These are phyloP conservation scores for Triticum dicoccoides DNA, from an alignment of 176 grass and related monocot genomes.

Conservation along the genomic window DNA sequence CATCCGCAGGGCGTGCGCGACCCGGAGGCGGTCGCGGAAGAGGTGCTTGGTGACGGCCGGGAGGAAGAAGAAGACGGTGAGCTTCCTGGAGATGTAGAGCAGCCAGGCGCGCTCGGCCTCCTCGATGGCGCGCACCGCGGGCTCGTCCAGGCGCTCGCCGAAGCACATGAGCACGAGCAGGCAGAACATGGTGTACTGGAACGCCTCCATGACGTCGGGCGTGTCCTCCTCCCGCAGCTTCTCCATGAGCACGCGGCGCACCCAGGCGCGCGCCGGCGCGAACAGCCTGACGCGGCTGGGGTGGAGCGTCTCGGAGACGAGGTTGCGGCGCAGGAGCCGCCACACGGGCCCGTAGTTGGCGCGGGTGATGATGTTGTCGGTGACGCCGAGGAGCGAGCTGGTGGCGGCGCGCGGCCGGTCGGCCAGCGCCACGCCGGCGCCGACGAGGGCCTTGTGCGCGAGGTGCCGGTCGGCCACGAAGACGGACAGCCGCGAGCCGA, in stretches of 20 bases:
- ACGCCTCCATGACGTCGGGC: constrained; percentile 24
- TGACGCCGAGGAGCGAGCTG: not conserved
- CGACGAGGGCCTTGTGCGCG: not conserved
- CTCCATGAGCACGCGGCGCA: not conserved
- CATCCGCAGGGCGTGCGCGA: not conserved
- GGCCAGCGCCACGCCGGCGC: not conserved
- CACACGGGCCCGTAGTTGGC: not conserved
- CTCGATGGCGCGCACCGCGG: constrained; percentile 29
- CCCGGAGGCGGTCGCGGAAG: constrained; percentile 3
- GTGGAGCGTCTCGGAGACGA: not conserved
- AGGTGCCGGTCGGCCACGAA: not conserved
- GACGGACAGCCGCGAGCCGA: not conserved
- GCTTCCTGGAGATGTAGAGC: constrained; percentile 1
- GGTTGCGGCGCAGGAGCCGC: not conserved
- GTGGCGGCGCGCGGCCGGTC: not conserved
- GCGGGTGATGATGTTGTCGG: not conserved
- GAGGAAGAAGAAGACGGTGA: not conserved
- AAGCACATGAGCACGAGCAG: constrained; percentile 75
- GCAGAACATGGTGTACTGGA: constrained; percentile 60
- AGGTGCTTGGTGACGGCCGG: not conserved
- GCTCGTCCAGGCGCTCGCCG: constrained; percentile 59
- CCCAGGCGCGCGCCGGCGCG: not conserved
- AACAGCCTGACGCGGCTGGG: not conserved
- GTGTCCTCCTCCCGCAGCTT: not conserved
- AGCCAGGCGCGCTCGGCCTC: not conserved